Evolutionary conservation across 2,329 filamentous ascomycete species (phyloP).

Genomic region (Aureobasidium sp.): DNA sequence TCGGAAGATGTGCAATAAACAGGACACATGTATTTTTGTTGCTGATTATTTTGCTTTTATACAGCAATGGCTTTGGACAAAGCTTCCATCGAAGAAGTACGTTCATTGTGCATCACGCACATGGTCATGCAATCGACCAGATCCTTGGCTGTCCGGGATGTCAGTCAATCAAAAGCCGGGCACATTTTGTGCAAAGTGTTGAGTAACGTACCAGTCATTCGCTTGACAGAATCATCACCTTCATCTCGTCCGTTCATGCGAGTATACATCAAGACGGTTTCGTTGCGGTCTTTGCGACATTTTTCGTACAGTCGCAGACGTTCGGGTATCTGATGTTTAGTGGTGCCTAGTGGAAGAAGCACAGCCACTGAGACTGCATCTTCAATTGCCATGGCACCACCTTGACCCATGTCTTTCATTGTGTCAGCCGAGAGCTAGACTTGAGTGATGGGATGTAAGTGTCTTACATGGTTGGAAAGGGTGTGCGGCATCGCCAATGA

Average conservation of each 20-base stretch:
- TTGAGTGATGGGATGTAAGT: neutral
- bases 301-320: conserved; percentile 10
- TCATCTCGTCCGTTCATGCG: conserved; percentile 13
- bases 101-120: conserved; percentile 10
- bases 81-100: conserved; percentile 5
- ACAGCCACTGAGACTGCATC: conserved; percentile 9
- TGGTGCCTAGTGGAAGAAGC: conserved; percentile 3
- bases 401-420: conserved; percentile 13
- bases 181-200: neutral
- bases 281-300: conserved; percentile 9
- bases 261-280: conserved; percentile 10
- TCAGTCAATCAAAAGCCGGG: neutral
- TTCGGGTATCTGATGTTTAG: neutral
- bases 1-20: neutral
- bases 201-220: conserved; percentile 10
- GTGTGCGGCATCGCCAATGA: conserved; percentile 12
- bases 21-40: neutral
- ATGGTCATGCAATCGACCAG: conserved; percentile 5
- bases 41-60: neutral
- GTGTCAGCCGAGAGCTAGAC: neutral
- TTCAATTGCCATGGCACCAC: conserved; percentile 15
- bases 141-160: neutral
- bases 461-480: conserved; percentile 16
- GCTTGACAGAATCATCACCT: neutral
- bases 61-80: conserved; percentile 8